Evolutionary conservation across 352 stramenopile genomes (phyloP).

Genomic region (Phytophthora pini): DNA sequence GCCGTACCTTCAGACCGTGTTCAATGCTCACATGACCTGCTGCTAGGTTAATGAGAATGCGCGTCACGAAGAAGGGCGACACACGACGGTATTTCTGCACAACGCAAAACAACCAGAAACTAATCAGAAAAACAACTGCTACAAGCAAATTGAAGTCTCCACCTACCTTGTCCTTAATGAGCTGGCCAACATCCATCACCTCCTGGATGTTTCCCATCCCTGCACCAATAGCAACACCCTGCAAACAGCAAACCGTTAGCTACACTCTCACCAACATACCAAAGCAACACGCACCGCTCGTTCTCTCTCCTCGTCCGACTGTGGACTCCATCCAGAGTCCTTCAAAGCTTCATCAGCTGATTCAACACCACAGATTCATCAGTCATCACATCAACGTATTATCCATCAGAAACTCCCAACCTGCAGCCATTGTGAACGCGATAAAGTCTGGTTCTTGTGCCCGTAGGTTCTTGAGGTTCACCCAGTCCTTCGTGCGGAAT

Average conservation of each 20-base stretch:
- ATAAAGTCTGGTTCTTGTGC: slow-evolving; percentile 89
- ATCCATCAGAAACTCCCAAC: slow-evolving; percentile 29
- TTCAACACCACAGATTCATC: slow-evolving; percentile 4
- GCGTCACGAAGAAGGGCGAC: slow-evolving; percentile 94
- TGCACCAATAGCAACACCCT: slow-evolving; percentile 87
- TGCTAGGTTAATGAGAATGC: slow-evolving; percentile 94
- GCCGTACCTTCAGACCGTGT: slow-evolving; percentile 83
- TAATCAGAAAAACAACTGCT: background rate
- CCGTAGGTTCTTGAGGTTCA: slow-evolving; percentile 72
- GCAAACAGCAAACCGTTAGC: background rate
- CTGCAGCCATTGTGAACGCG: slow-evolving; percentile 81
- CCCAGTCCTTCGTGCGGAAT: slow-evolving; percentile 73
- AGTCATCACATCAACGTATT: slow-evolving; percentile 3
- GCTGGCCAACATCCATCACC: slow-evolving; percentile 76
- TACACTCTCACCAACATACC: background rate
- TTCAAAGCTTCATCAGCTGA: slow-evolving; percentile 82
- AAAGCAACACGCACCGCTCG: slow-evolving; percentile 48
- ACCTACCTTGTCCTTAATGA: slow-evolving; percentile 69
- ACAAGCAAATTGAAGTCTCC: background rate
- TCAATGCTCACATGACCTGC: slow-evolving; percentile 93
- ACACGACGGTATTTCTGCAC: slow-evolving; percentile 88
- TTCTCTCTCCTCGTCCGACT: slow-evolving; percentile 71
- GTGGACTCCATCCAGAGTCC: slow-evolving; percentile 70
- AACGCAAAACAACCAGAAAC: slow-evolving; percentile 1
- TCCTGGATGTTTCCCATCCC: slow-evolving; percentile 90